Evolutionary conservation across 331 rosid species (phyloP).

Genomic region (Quercus lobata): DNA sequence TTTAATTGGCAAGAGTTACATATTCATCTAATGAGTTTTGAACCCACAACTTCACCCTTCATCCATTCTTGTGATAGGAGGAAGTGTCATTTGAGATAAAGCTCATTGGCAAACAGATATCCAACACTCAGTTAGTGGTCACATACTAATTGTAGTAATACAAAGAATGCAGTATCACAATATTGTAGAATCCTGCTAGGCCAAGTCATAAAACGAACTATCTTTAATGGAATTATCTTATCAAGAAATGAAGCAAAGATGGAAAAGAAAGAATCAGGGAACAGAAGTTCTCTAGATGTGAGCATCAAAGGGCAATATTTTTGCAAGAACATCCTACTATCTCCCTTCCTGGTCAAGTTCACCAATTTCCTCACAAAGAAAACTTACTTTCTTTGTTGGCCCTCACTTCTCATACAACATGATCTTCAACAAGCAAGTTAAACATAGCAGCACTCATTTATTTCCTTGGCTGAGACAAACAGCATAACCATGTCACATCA

Average conservation of each 20-base stretch:
- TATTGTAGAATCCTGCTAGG: constrained; percentile 22
- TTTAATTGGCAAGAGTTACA: too few relatives aligned
- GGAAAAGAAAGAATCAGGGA: not conserved
- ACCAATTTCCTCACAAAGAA: not conserved
- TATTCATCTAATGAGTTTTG: too few relatives aligned
- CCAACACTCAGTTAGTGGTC: not conserved
- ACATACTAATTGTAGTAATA: not conserved
- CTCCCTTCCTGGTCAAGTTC: not conserved
- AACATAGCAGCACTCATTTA: not conserved
- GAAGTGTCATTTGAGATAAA: too few relatives aligned
- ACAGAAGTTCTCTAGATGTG: not conserved
- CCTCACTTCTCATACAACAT: not conserved
- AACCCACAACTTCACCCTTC: too few relatives aligned
- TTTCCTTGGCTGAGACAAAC: not conserved
- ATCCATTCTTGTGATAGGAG: too few relatives aligned
- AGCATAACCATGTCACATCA: not conserved
- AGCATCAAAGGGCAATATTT: not conserved
- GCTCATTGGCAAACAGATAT: not conserved
- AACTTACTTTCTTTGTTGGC: not conserved
- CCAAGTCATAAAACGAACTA: constrained; percentile 26
- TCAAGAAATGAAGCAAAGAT: not conserved
- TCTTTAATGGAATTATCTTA: constrained; percentile 33
- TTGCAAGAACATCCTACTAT: not conserved
- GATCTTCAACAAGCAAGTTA: not conserved
- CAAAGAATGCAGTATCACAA: not conserved